Evolutionary conservation across 2,329 filamentous ascomycete species (phyloP).

Genomic region (Pestalotiopsis sp.): DNA sequence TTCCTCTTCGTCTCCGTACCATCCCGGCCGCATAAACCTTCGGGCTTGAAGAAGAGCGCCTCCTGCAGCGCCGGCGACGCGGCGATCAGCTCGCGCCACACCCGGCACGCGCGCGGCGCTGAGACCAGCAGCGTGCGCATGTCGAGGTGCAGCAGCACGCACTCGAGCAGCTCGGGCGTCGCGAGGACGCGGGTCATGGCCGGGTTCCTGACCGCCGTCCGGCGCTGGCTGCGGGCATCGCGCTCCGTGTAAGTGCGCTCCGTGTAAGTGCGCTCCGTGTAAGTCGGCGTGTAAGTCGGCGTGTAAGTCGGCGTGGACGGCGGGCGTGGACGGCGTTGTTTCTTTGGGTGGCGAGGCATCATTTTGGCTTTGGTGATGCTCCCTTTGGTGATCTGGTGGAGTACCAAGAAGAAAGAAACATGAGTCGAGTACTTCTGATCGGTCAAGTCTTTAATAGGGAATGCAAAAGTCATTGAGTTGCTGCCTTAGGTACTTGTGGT

Average conservation of each 20-base stretch:
- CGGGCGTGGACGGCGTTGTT: neutral
- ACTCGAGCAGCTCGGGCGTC: conserved; percentile 18
- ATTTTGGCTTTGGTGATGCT: neutral
- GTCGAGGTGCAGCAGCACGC: conserved; percentile 18
- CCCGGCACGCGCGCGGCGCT: conserved; percentile 16
- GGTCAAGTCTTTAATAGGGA: too few relatives aligned
- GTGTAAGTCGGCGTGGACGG: neutral
- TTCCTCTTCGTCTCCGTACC: neutral
- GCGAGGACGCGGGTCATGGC: neutral
- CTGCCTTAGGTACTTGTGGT: too few relatives aligned
- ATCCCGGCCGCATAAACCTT: neutral
- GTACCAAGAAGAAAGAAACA: too few relatives aligned
- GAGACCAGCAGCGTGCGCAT: conserved; percentile 18
- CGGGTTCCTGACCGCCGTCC: neutral
- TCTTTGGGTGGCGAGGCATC: neutral
- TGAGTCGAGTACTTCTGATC: too few relatives aligned
- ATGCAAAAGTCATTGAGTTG: too few relatives aligned
- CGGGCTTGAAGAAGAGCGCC: conserved; percentile 3
- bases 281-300: too few relatives aligned
- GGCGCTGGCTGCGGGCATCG: neutral
- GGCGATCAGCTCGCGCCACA: conserved; percentile 6
- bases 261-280: neutral
- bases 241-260: too few relatives aligned
- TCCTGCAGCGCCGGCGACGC: conserved; percentile 1
- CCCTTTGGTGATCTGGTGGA: too few relatives aligned